A percentile compares a stretch with the other conserved stretches of the same genome.
Conservation (phyloP, 2,329 filamentous ascomycete species). For the Keithomyces neogunnii region DNA sequence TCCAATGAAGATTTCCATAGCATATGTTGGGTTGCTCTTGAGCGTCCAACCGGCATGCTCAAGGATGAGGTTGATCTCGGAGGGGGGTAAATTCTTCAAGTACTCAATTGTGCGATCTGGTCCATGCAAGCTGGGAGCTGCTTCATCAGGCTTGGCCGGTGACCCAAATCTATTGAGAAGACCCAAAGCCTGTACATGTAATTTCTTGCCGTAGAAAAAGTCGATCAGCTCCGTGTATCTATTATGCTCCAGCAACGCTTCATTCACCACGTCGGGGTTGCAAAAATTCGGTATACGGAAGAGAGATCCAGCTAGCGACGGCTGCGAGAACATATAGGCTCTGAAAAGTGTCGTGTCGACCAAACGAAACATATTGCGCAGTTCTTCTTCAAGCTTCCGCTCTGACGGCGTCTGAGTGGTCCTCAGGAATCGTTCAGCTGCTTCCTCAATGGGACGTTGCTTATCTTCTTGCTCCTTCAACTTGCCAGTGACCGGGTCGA, state of each 20-base stretch:
- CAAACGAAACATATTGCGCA: constrained; percentile 69
- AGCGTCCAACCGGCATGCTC: constrained; percentile 90
- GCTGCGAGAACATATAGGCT: constrained; percentile 87
- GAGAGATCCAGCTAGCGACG: constrained; percentile 74
- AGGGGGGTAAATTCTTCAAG: constrained; percentile 78
- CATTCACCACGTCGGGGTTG: constrained; percentile 89
- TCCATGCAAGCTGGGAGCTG: constrained; percentile 57
- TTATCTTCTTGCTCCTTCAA: constrained; percentile 42
- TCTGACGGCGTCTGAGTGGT: constrained; percentile 38
- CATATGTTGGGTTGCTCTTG: constrained; percentile 59
- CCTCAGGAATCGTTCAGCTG: constrained; percentile 48
- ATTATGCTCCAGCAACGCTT: constrained; percentile 79
- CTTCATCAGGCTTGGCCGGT: constrained; percentile 39
- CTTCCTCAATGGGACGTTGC: constrained; percentile 37
- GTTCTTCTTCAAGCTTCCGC: constrained; percentile 58
- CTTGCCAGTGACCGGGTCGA: constrained; percentile 54
- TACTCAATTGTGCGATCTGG: constrained; percentile 81
- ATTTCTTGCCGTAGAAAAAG: constrained; percentile 90
- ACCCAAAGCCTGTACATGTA: constrained; percentile 80
- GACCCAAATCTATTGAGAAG: constrained; percentile 75
- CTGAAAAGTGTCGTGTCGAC: constrained; percentile 94
- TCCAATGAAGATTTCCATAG: constrained; percentile 87
- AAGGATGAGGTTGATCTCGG: constrained; percentile 82
- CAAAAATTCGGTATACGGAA: constrained; percentile 97
- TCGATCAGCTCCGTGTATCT: constrained; percentile 94